Base-by-base conservation (phyloP, 2,329 filamentous ascomycete species). In the Chalaropsis ovoidea region DNA sequence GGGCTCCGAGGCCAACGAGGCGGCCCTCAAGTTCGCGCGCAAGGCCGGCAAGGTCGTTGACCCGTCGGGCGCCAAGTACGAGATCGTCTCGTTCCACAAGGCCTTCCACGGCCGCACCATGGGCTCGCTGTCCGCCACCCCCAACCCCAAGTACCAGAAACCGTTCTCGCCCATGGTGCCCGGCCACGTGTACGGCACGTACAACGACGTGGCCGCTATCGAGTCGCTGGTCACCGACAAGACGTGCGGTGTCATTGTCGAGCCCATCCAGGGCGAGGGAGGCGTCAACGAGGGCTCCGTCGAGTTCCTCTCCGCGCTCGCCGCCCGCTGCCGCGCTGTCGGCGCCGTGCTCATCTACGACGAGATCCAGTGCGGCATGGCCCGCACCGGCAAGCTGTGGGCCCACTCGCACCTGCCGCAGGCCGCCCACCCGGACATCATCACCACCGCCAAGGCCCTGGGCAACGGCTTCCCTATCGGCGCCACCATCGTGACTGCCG, bases 21-120 rank as follows among this genome's bases (percentile, higher is more conserved):
- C 93, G 0, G 94, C 93, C 43, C 88, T 99, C 75, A 99, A 99
- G 76, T 97, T 99, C 72, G 89, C 93, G 22, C 85, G 94, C 71
- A 99, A 99, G 77, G 86, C 88, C 24, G 92, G 91, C 71, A 93
- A 93, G 75, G 78, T 84, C 10, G 71, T 86, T 35, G 87, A 91
- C 69, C 84, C 88, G 0, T 84, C 84, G 0, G 87, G 88, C 61
- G 76, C 75, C 22, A 96, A 97, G 78, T 76, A 84, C 71, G 91
- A 96, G 72, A 77, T 99, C 61, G 89, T 97, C 63, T 95, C 90
- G 17, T 99, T 97, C 80, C 79, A 89, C 71, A 87, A 88, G 71
- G 92, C 90, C 47, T 99, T 99, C 81, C 94, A 99, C 76, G 94
- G 94, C 71, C 87, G 94, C 67, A 97, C 94, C 17, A 95, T 97